Percentiles rank a stretch among this genome's conserved stretches.
Evolutionary conservation across 345 rosid species (phyloP).

Genomic region (Aquilaria sinensis): DNA sequence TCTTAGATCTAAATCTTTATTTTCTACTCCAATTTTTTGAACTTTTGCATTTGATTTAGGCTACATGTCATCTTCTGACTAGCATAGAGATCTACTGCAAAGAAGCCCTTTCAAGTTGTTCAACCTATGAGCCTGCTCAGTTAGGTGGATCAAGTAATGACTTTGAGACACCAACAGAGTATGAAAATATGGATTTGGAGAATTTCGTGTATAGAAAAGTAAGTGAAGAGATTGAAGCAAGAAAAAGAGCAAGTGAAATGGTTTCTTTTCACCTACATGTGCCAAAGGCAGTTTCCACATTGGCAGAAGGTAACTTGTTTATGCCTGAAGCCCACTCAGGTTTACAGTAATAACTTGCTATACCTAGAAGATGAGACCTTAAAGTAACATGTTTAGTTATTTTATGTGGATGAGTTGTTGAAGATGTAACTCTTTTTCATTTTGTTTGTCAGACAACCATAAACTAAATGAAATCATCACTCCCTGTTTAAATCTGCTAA

Average conservation of each 20-base stretch:
- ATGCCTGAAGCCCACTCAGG: constrained; percentile 9
- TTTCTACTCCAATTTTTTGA: too few relatives aligned
- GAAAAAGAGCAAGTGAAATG: constrained; percentile 49
- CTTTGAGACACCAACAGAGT: constrained; percentile 44
- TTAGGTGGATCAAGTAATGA: constrained; percentile 49
- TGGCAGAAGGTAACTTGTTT: constrained; percentile 62
- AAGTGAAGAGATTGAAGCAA: constrained; percentile 63
- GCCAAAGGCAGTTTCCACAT: constrained; percentile 48
- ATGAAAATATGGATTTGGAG: constrained; percentile 90
- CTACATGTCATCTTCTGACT: constrained; percentile 79
- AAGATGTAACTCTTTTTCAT: background rate
- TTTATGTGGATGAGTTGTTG: background rate
- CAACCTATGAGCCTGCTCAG: constrained; percentile 37
- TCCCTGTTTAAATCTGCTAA: background rate
- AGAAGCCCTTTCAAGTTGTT: constrained; percentile 55
- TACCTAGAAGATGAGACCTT: background rate
- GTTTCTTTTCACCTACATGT: constrained; percentile 86
- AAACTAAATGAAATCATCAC: background rate
- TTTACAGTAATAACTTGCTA: constrained; percentile 3
- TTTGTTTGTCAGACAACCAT: background rate
- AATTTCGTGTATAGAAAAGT: constrained; percentile 62
- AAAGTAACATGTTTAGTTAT: background rate
- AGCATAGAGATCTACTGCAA: constrained; percentile 64
- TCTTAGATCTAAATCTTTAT: too few relatives aligned
- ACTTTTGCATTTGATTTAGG: constrained; percentile 42